These are phyloP conservation scores for Tetradesmus obliquus DNA, from an alignment of 139 green algal species.

Conservation along the genomic window DNA sequence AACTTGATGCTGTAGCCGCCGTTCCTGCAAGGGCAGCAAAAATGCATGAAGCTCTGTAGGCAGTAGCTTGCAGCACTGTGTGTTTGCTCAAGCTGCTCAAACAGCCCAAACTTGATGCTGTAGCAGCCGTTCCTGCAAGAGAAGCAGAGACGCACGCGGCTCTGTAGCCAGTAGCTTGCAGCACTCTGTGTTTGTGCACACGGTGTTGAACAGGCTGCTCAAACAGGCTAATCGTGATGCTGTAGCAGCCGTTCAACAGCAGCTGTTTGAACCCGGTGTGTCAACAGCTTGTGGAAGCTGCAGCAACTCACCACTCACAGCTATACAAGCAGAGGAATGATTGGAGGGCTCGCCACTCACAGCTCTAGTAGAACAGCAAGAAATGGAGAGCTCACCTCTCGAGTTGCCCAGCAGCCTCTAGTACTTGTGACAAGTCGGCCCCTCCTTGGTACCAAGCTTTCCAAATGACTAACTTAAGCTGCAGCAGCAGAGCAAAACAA, in stretches of 20 bases:
- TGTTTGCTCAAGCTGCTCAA: not conserved
- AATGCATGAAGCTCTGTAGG: not conserved
- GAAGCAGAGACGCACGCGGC: not conserved
- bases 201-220: not conserved
- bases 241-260: conserved; percentile 53
- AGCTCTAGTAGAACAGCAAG: too few species aligned
- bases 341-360: too few species aligned
- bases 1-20: conserved; percentile 66
- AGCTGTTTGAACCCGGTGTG: too few species aligned
- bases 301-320: too few species aligned
- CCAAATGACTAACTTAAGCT: too few species aligned
- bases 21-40: conserved; percentile 7
- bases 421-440: too few species aligned
- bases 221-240: conserved; percentile 56
- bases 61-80: not conserved
- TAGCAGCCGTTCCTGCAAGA: conserved; percentile 54
- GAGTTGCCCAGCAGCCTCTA: too few species aligned
- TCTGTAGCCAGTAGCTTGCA: not conserved
- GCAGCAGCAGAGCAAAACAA: too few species aligned
- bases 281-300: too few species aligned
- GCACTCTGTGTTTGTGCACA: not conserved
- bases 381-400: too few species aligned
- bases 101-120: conserved; percentile 58
- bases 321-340: too few species aligned
- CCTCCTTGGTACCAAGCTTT: too few species aligned